Evolutionary conservation across 2,329 filamentous ascomycete species (phyloP), one percentile per base, ranked within the genome.

Genomic region (Ceratocystis alfenasii): DNA sequence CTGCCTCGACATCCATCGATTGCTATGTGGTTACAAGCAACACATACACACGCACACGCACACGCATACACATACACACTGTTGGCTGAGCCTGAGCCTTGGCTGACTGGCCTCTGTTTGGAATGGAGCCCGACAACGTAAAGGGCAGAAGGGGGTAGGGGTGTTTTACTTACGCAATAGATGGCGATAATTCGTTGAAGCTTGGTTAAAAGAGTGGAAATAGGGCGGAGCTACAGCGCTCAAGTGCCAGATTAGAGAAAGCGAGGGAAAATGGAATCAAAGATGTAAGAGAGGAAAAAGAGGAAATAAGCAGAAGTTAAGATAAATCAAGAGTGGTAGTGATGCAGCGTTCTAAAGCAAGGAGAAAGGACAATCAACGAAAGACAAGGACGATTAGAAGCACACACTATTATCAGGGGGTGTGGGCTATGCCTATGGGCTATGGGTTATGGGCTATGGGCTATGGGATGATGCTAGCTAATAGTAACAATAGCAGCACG

Each of bases 321-420:
- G 22, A 53, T 53, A 7, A 22, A 50, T 20, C n/a, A 53, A 25
- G 22, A 53, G 20, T 17, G 48, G 20, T 53, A 41, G 10, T 22
- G 46, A 22, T 25, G 15, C 46, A 57, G 46, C 5, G 33, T 20
- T 36, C 25, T 22, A 15, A 57, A 57, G 62, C 33, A 41, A 64
- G 25, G 28, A 10, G 20, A 64, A 44, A 57, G 30, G 48, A 17
- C 15, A 53, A 64, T 33, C 55, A 64, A 57, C 22, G 10, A 57
- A 55, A 57, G 25, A 55, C 30, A 41, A 28, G 30, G 30, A 57
- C 45, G 15, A 64, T 57, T 64, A 64, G 46, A 63, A 63, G 61
- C 61, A 33, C 61, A 48, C 61, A 45, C 61, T 63, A 63, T 63
- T 22, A 50, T 63, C 55, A 59, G 55, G 55, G 55, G 55, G 28